These are phyloP conservation scores for Fusarium begoniae DNA, from an alignment of 2,329 filamentous ascomycete species.

Conservation along the genomic window DNA sequence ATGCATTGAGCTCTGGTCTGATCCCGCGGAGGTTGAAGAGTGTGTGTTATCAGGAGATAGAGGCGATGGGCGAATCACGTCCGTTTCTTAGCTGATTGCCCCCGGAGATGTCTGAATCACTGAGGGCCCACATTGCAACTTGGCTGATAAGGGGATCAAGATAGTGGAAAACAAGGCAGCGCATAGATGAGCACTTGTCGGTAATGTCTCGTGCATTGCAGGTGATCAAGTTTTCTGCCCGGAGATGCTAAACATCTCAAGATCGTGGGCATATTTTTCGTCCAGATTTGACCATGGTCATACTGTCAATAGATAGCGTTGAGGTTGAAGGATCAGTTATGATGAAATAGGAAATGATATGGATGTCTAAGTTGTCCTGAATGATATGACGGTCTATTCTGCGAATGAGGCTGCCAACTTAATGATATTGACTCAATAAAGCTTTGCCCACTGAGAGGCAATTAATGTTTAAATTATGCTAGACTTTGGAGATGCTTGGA, in stretches of 20 bases:
- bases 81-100: constrained; percentile 29
- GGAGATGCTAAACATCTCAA: constrained; percentile 8
- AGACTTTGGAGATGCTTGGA: no score
- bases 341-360: not conserved
- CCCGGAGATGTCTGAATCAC: constrained; percentile 42
- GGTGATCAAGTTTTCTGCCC: not conserved
- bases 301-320: not conserved
- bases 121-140: constrained; percentile 25
- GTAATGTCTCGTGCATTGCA: constrained; percentile 8
- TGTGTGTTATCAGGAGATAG: constrained; percentile 32
- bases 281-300: constrained; percentile 11
- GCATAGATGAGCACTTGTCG: constrained; percentile 1
- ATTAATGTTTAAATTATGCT: no score
- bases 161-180: constrained; percentile 3
- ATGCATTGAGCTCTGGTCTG: constrained; percentile 15
- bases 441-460: no score
- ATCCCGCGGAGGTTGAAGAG: constrained; percentile 40
- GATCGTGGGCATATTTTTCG: not conserved
- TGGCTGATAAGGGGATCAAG: constrained; percentile 30
- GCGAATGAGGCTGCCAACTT: no score
- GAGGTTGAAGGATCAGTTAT: not conserved
- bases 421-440: no score
- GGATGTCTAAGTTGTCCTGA: not conserved
- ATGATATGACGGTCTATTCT: not conserved
- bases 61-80: constrained; percentile 39